A percentile compares a stretch with the other conserved stretches of the same genome.
These are phyloP conservation scores for Phylloporus arenicola DNA, from an alignment of 768 basidiomycete genomes.

Conservation along the genomic window DNA sequence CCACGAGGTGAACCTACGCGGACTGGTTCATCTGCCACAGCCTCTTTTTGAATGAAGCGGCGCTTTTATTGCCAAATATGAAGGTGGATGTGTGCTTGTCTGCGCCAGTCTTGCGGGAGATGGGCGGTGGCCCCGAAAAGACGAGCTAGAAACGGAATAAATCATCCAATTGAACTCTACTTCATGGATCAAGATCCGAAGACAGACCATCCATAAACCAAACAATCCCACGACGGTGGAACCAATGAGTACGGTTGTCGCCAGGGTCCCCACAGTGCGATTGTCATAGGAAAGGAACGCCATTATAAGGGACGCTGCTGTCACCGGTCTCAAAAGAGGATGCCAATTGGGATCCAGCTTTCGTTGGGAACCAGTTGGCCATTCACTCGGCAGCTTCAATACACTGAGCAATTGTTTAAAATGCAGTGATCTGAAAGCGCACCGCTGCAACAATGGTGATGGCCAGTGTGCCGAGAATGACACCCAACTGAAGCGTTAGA, in stretches of 20 bases:
- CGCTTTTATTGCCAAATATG: conserved; percentile 68
- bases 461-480: conserved; percentile 53
- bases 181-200: conserved; percentile 6
- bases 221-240: conserved; percentile 52
- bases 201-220: conserved; percentile 68
- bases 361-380: conserved; percentile 29
- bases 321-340: conserved; percentile 60
- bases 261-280: conserved; percentile 49
- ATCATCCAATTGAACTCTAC: conserved; percentile 13
- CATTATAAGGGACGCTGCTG: conserved; percentile 47
- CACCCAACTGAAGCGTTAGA: conserved; percentile 60
- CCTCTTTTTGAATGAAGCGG: conserved; percentile 60
- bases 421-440: conserved; percentile 4
- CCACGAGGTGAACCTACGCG: conserved; percentile 17
- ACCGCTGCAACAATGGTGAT: conserved; percentile 58
- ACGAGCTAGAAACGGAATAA: conserved; percentile 40
- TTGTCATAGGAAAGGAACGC: conserved; percentile 67
- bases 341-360: conserved; percentile 34
- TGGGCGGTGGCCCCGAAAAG: conserved; percentile 50
- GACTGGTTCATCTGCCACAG: conserved; percentile 43
- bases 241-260: conserved; percentile 45
- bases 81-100: conserved; percentile 79
- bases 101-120: conserved; percentile 72
- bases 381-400: conserved; percentile 40
- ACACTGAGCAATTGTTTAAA: conserved; percentile 2